A percentile compares a stretch with the other conserved stretches of the same genome.
Evolutionary conservation across 2,329 filamentous ascomycete species (phyloP).

Genomic region (Colletotrichum sp.): DNA sequence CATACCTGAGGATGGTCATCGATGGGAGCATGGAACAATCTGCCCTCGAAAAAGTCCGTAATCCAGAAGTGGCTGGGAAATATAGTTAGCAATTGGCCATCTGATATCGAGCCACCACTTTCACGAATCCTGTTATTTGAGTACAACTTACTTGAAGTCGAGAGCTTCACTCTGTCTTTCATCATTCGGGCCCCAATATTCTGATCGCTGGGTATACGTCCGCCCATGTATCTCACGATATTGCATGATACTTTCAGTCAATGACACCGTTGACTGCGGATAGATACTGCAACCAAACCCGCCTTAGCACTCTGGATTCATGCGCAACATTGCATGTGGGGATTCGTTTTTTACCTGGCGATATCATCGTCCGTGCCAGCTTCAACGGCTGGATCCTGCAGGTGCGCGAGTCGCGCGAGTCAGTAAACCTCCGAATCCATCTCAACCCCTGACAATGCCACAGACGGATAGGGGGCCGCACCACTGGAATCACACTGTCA

Average conservation of each 20-base stretch:
- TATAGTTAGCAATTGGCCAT: background rate
- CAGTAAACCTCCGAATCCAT: background rate
- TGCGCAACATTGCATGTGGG: background rate
- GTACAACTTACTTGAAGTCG: background rate
- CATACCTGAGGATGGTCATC: conserved; percentile 24
- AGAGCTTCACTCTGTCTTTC: background rate
- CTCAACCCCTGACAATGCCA: background rate
- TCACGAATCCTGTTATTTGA: background rate
- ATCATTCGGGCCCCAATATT: background rate
- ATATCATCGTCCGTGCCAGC: background rate
- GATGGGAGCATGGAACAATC: conserved; percentile 42
- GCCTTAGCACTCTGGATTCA: background rate
- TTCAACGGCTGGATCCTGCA: background rate
- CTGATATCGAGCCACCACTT: background rate
- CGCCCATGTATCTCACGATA: background rate
- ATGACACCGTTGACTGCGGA: background rate
- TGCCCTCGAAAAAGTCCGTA: conserved; percentile 32
- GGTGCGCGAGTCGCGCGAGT: background rate
- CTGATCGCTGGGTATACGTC: background rate
- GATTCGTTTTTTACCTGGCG: background rate
- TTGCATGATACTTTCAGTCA: background rate
- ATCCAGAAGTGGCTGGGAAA: background rate
- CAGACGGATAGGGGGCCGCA: background rate
- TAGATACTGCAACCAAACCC: background rate
- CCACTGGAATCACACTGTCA: background rate